A percentile compares a stretch with the other conserved stretches of the same genome.
phyloP scores from a whole-genome alignment of 1,139 yeast species.

The Geotrichum histeridarum region DNA sequence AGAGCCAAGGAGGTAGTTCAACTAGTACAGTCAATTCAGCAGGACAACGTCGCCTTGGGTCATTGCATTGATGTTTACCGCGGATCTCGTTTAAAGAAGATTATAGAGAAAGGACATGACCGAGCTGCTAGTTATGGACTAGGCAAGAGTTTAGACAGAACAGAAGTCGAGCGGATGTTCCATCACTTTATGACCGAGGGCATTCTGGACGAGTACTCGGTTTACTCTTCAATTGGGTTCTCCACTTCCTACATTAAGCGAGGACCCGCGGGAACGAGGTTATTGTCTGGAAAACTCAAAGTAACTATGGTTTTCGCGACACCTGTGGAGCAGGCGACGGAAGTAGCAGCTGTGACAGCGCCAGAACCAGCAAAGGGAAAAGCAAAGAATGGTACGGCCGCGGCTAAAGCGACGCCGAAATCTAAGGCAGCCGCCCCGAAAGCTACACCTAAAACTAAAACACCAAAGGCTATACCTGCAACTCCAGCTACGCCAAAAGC shows the following conservation, averaged over 20 bases:
- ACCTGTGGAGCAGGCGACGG: background rate
- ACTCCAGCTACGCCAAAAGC: background rate
- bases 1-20: conserved; percentile 56
- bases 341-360: background rate
- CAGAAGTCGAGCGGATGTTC: conserved; percentile 74
- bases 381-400: background rate
- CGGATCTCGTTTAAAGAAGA: conserved; percentile 64
- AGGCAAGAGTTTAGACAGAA: conserved; percentile 58
- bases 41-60: conserved; percentile 62
- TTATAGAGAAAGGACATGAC: conserved; percentile 60
- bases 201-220: conserved; percentile 66
- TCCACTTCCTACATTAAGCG: conserved; percentile 66
- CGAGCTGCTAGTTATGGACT: conserved; percentile 57
- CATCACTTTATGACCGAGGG: conserved; percentile 67
- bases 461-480: background rate
- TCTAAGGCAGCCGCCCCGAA: background rate
- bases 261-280: conserved; percentile 50
- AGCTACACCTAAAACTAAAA: background rate
- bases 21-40: conserved; percentile 54
- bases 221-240: conserved; percentile 63
- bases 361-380: background rate
- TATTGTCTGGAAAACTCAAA: conserved; percentile 44
- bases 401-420: background rate
- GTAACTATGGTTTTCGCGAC: conserved; percentile 45
- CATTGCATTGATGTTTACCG: conserved; percentile 80